Base-by-base conservation (phyloP, 371 early-diverging fungal genomes). In the Nematocida sp. region DNA sequence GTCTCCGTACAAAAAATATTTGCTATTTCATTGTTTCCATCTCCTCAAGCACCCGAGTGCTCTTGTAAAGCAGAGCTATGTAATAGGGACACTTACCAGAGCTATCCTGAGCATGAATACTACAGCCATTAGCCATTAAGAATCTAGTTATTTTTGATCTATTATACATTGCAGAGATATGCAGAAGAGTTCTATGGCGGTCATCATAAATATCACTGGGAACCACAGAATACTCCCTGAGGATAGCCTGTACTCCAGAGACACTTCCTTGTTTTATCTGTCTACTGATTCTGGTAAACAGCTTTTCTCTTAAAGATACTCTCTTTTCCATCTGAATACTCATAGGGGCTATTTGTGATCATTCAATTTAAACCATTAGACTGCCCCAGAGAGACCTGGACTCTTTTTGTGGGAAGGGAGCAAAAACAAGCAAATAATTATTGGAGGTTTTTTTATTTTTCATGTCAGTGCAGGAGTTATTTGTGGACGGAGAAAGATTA, bases 401-500 rank as follows among this genome's bases (percentile, higher is more conserved):
- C 4, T 43, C 17, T 45, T 7, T 51, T n/a, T n/a, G 25, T 27
- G 25, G n/a, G 29, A 27, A 37, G 7, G 61, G 15, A 43, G 3
- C 46, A 13, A 61, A 4, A 61, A 29, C 61, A 61, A 61, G 43
- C 61, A 61, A 61, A 61, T 43, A 61, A 7, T 15, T 46, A n/a
- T 13, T 41, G 55, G 55, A 5, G 35, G 25, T 19, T 43, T 61
- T 70, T 70, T 70, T 70, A 70, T 57, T 66, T 11, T 13, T 34
- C 9, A 70, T 70, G 74, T 37, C 62, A 32, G 61, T 70, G 17
- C 74, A 70, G 49, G 65, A 65, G 29, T 35, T 74, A 27, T 77
- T 77, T 51, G 62, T 74, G 35, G 78, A 66, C 43, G 64, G 63
- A 15, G 64, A 61, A 40, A 60, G 78, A 43, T 29, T 76, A 5